Evolutionary conservation across 2,329 filamentous ascomycete species (phyloP).

Genomic region (Venturia effusa): DNA sequence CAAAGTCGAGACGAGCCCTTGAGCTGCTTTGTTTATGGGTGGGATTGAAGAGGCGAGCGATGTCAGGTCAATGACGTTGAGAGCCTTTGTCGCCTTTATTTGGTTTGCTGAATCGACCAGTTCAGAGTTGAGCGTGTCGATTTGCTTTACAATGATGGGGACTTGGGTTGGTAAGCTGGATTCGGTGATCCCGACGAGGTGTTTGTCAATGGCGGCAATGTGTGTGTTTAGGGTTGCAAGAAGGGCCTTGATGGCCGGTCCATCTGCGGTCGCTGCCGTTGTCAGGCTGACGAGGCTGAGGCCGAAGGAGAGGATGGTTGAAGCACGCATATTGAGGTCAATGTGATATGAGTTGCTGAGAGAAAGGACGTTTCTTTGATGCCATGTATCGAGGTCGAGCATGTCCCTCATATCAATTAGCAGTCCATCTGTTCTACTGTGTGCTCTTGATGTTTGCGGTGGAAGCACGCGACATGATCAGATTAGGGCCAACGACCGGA

Average conservation of each 20-base stretch:
- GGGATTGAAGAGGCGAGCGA: neutral
- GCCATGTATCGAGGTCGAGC: no score
- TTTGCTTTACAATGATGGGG: neutral
- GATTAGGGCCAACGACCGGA: no score
- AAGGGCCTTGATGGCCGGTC: neutral
- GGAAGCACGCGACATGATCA: no score
- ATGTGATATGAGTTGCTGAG: neutral
- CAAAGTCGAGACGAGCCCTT: neutral
- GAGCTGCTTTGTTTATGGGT: neutral
- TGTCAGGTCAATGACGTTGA: neutral
- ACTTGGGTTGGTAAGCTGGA: neutral
- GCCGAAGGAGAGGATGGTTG: neutral
- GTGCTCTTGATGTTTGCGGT: no score
- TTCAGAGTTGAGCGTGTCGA: neutral
- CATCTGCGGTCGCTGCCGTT: neutral
- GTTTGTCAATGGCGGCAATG: neutral
- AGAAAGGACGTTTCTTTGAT: no score
- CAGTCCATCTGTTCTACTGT: no score
- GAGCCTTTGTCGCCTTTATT: neutral
- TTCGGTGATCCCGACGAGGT: neutral
- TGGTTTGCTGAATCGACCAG: neutral
- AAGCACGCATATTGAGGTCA: neutral
- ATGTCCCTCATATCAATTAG: no score
- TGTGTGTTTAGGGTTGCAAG: neutral
- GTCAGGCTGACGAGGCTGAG: neutral